A percentile compares a stretch with the other conserved stretches of the same genome.
These are phyloP conservation scores for Urtica urens DNA, from an alignment of 306 rosid genomes.

Conservation along the genomic window DNA sequence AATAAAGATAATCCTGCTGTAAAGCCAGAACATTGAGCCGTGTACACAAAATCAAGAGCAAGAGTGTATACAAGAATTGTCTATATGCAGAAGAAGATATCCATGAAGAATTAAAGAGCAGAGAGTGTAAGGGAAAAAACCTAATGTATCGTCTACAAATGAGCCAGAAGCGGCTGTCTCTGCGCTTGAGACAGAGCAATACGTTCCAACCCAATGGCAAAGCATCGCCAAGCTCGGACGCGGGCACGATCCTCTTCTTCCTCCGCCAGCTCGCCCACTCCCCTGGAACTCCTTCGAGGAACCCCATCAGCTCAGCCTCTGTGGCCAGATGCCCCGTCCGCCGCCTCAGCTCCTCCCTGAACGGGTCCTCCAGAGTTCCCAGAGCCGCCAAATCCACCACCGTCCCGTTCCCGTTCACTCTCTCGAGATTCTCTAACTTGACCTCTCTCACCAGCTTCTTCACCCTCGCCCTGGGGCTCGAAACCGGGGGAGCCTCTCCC, in stretches of 20 bases:
- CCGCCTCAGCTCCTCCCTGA: slow-evolving; percentile 42
- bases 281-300: slow-evolving; percentile 43
- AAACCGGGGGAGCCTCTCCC: no score
- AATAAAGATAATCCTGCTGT: not conserved
- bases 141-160: slow-evolving; percentile 59
- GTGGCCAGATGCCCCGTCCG: slow-evolving; percentile 50
- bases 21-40: not conserved
- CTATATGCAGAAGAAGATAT: no score
- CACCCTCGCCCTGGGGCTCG: not conserved
- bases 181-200: slow-evolving; percentile 37
- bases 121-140: slow-evolving; percentile 20
- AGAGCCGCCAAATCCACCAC: slow-evolving; percentile 24
- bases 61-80: no score
- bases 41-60: no score
- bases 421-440: slow-evolving; percentile 13
- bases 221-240: slow-evolving; percentile 27
- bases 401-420: slow-evolving; percentile 16
- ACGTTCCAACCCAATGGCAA: slow-evolving; percentile 59
- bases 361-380: slow-evolving; percentile 35
- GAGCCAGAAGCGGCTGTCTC: slow-evolving; percentile 28
- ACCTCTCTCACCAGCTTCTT: not conserved
- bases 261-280: slow-evolving; percentile 58
- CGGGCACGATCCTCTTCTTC: slow-evolving; percentile 56
- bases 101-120: slow-evolving; percentile 4
- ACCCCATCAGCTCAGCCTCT: slow-evolving; percentile 37